These are phyloP conservation scores for Cladosporium sp. DNA, from an alignment of 2,329 filamentous ascomycete genomes.

Conservation along the genomic window DNA sequence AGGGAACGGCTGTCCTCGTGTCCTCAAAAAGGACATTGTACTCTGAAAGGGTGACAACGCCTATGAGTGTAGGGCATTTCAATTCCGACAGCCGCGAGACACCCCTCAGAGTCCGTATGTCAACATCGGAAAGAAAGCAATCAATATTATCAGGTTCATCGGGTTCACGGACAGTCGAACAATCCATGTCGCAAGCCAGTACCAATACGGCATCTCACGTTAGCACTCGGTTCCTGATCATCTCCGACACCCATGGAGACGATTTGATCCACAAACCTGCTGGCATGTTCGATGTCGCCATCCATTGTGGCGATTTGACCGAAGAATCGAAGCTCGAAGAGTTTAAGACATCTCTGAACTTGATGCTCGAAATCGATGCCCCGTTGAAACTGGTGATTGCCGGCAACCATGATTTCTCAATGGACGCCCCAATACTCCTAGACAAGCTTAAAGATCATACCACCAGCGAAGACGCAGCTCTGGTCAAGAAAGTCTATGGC, in stretches of 20 bases:
- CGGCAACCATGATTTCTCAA: conserved; percentile 32
- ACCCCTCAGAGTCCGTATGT: too few relatives aligned
- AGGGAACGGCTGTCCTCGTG: too few relatives aligned
- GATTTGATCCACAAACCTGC: conserved; percentile 9
- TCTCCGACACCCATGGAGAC: conserved; percentile 25
- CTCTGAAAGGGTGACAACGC: too few relatives aligned
- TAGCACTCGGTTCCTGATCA: conserved; percentile 17
- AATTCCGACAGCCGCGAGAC: too few relatives aligned
- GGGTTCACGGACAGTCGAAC: neutral
- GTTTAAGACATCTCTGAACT: conserved; percentile 27
- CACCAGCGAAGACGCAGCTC: conserved; percentile 23
- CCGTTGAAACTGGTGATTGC: conserved; percentile 34
- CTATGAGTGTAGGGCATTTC: too few relatives aligned
- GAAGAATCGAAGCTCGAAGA: conserved; percentile 24
- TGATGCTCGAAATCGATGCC: conserved; percentile 25
- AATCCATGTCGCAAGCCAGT: neutral
- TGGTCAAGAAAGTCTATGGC: conserved; percentile 36
- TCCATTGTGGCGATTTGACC: conserved; percentile 38
- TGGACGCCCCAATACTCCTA: conserved; percentile 31
- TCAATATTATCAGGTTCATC: too few relatives aligned
- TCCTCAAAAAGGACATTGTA: too few relatives aligned
- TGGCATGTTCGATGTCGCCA: conserved; percentile 28
- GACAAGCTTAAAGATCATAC: conserved; percentile 27
- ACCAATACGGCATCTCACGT: neutral
- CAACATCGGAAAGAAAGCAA: too few relatives aligned